Conservation (phyloP, 768 basidiomycete species). For the Boletellus ananiceps region DNA sequence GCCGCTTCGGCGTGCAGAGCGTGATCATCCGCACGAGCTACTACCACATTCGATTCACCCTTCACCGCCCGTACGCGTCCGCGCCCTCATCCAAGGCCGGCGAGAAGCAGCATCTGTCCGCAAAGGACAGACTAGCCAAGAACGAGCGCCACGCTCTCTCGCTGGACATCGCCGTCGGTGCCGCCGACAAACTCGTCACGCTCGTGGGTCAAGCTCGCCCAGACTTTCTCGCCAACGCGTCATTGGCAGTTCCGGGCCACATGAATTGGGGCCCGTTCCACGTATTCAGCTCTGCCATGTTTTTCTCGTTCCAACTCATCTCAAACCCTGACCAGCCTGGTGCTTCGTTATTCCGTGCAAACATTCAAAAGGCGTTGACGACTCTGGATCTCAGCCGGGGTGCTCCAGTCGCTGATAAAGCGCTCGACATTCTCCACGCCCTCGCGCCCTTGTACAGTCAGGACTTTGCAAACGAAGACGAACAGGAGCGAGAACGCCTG, state of each 20-base stretch:
- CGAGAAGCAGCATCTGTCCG: slow-evolving; percentile 31
- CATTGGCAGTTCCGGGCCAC: slow-evolving; percentile 72
- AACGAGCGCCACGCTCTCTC: slow-evolving; percentile 49
- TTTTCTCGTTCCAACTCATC: slow-evolving; percentile 87
- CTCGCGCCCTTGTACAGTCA: slow-evolving; percentile 70
- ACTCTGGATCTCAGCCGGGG: slow-evolving; percentile 65
- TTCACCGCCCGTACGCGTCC: slow-evolving; percentile 71
- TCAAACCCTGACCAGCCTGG: slow-evolving; percentile 77
- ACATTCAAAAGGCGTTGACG: slow-evolving; percentile 63
- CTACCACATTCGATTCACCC: slow-evolving; percentile 79
- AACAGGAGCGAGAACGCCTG: slow-evolving; percentile 53
- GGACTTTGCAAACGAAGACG: slow-evolving; percentile 49
- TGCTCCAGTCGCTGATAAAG: slow-evolving; percentile 69
- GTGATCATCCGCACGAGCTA: slow-evolving; percentile 75
- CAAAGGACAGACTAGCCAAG: slow-evolving; percentile 24
- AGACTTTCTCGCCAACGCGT: slow-evolving; percentile 66
- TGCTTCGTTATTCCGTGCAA: slow-evolving; percentile 68
- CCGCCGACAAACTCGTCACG: slow-evolving; percentile 74
- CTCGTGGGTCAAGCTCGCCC: slow-evolving; percentile 73
- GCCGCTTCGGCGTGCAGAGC: slow-evolving; percentile 74
- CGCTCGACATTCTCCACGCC: slow-evolving; percentile 62
- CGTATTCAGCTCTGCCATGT: slow-evolving; percentile 83
- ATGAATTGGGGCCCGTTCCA: slow-evolving; percentile 84
- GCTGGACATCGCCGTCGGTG: slow-evolving; percentile 68
- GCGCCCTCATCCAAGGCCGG: slow-evolving; percentile 20